Evolutionary conservation across 805 yeast genomes (phyloP).

Genomic region (Maudiozyma serrabonitensis): DNA sequence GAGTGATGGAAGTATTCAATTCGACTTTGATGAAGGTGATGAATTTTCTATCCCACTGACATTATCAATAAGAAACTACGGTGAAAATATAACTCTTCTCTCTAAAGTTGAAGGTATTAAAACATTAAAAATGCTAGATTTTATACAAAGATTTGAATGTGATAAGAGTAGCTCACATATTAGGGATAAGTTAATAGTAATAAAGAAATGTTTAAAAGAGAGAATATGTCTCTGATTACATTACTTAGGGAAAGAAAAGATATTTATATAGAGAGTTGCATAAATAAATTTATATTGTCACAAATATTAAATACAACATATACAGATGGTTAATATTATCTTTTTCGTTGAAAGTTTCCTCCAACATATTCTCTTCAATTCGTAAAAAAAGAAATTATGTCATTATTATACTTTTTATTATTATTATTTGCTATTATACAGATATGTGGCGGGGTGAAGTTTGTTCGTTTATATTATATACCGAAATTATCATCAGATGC

Average conservation of each 20-base stretch:
- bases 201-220: constrained; percentile 52
- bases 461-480: constrained; percentile 1
- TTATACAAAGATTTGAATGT: not conserved
- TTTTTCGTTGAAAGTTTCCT: too few species aligned
- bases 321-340: not conserved
- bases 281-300: not conserved
- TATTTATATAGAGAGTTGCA: not conserved
- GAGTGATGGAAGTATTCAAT: constrained; percentile 83
- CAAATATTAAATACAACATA: not conserved
- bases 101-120: not conserved
- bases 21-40: constrained; percentile 53
- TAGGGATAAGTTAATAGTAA: constrained; percentile 38
- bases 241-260: too few species aligned
- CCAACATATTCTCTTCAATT: too few species aligned
- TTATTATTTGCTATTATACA: not conserved
- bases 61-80: not conserved
- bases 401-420: not conserved
- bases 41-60: not conserved
- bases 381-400: too few species aligned
- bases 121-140: constrained; percentile 2
- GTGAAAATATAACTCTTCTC: not conserved
- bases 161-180: not conserved
- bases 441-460: not conserved
- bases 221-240: not conserved
- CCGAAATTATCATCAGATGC: constrained; percentile 38